A percentile compares a stretch with the other conserved stretches of the same genome.
phyloP scores from a whole-genome alignment of 1,284 basidiomycete species.

The Cystobasidiaceae sp. region DNA sequence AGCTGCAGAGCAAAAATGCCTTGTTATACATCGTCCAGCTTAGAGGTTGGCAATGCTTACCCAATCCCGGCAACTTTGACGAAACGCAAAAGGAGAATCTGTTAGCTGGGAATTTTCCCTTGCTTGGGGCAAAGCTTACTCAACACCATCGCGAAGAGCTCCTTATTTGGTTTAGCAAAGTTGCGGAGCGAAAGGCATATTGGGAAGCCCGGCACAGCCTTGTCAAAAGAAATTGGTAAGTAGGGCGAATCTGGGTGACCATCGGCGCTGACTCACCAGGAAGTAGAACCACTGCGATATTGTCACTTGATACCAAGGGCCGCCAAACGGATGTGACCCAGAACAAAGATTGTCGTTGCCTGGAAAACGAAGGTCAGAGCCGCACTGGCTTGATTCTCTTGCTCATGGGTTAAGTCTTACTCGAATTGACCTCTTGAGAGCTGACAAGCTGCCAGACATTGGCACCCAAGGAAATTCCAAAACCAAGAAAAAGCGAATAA shows the following conservation, averaged over 20 bases:
- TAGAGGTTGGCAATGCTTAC: conserved; percentile 1
- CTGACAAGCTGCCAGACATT: conserved; percentile 52
- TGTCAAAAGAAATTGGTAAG: background rate
- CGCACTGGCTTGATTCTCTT: background rate
- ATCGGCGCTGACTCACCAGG: background rate
- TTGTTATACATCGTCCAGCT: conserved; percentile 32
- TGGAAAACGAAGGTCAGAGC: background rate
- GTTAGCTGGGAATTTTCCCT: conserved; percentile 52
- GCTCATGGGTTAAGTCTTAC: background rate
- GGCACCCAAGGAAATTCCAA: conserved; percentile 73
- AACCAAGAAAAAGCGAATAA: conserved; percentile 70
- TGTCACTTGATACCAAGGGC: conserved; percentile 50
- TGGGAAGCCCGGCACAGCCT: conserved; percentile 67
- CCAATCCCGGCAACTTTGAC: conserved; percentile 18
- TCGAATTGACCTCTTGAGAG: conserved; percentile 7
- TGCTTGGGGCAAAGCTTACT: conserved; percentile 61
- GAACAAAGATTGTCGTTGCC: conserved; percentile 36
- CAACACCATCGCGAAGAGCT: conserved; percentile 61
- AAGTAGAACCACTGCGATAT: conserved; percentile 48
- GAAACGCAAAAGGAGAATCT: conserved; percentile 14
- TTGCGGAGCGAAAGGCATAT: conserved; percentile 68
- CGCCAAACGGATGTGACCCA: conserved; percentile 14
- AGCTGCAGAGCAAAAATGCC: conserved; percentile 14
- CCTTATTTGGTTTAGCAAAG: conserved; percentile 64
- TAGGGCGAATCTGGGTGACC: too few relatives aligned